phyloP scores from a whole-genome alignment of 345 rosid genomes.

The Sonneratia caseolaris region DNA sequence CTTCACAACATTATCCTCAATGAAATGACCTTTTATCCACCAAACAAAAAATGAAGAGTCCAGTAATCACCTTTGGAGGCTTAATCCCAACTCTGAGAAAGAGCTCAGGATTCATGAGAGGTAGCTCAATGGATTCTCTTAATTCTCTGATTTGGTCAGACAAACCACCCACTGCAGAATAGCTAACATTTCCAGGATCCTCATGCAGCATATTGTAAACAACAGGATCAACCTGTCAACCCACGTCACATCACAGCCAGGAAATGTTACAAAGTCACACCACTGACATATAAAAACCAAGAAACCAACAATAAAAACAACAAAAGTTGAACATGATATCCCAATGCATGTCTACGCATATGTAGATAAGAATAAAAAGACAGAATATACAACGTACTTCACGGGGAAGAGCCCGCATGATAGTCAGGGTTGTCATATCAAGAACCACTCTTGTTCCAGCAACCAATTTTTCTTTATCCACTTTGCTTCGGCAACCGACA shows the following conservation, averaged over 20 bases:
- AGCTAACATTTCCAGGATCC: conserved; percentile 94
- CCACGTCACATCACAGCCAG: conserved; percentile 10
- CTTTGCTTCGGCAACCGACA: conserved; percentile 95
- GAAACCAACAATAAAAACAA: neutral
- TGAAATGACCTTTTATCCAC: neutral
- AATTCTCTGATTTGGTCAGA: conserved; percentile 92
- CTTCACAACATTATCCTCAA: neutral
- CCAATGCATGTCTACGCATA: too few relatives aligned
- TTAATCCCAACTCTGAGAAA: conserved; percentile 88
- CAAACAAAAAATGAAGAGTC: neutral
- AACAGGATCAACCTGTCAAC: conserved; percentile 89
- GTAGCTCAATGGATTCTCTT: conserved; percentile 92
- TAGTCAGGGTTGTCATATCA: conserved; percentile 60
- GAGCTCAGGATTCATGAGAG: conserved; percentile 96
- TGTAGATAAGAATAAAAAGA: neutral
- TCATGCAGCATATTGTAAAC: conserved; percentile 96
- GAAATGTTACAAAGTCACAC: neutral
- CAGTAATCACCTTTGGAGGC: conserved; percentile 72
- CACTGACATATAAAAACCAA: neutral
- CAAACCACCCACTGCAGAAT: conserved; percentile 92
- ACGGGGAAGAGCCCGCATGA: conserved; percentile 80
- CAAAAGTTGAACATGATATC: too few relatives aligned
- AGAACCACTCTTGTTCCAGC: conserved; percentile 91
- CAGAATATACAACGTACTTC: conserved; percentile 29
- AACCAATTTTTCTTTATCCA: conserved; percentile 81